Conservation (phyloP, 305 asterid species). For the Fraxinus floribunda region DNA sequence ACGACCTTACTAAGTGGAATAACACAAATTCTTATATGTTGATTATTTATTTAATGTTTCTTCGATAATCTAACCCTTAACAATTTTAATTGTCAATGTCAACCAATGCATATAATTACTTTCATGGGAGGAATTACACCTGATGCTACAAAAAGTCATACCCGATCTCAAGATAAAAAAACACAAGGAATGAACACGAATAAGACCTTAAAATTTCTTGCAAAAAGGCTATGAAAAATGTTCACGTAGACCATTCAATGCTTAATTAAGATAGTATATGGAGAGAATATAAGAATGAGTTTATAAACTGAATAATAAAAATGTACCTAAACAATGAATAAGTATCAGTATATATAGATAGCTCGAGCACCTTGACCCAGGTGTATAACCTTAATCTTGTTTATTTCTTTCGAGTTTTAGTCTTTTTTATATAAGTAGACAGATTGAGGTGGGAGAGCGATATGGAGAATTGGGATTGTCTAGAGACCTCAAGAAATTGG, state of each 20-base stretch:
- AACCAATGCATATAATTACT: too few species aligned
- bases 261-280: background rate
- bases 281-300: background rate
- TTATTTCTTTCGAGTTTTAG: too few species aligned
- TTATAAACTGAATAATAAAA: too few species aligned
- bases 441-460: too few species aligned
- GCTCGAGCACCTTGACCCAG: too few species aligned
- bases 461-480: too few species aligned
- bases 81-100: background rate
- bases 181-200: background rate
- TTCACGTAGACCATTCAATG: background rate
- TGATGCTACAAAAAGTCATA: background rate
- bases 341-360: too few species aligned
- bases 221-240: background rate
- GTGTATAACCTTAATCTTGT: too few species aligned
- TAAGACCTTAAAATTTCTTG: background rate
- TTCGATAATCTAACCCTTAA: background rate
- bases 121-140: background rate
- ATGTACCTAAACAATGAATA: background rate
- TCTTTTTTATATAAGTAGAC: too few species aligned
- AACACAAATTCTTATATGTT: background rate
- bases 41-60: background rate
- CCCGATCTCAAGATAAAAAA: background rate
- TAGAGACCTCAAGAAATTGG: too few species aligned
- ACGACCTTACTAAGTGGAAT: too few species aligned